Base-by-base conservation (phyloP, 1,284 basidiomycete species). In the Melampsora americana region DNA sequence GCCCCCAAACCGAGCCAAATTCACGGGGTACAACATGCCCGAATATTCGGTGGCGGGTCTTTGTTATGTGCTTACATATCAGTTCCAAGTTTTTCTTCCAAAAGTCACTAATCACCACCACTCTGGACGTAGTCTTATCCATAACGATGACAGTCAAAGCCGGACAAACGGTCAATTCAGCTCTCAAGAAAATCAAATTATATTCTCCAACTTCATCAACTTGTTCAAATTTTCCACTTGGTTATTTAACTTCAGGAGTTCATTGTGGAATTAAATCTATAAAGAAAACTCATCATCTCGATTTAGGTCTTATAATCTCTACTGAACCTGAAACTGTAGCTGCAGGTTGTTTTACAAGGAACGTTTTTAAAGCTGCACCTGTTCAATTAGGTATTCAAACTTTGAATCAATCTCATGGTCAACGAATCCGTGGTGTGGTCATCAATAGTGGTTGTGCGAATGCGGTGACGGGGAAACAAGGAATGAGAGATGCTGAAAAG, bases 391-490 rank as follows among this genome's bases (percentile, higher is more conserved):
- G 32, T 20, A 66, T 72, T 62, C 30, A 53, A 12, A 64, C 14
- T 2, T 84, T 91, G 48, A 91, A 97, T 60, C 91, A 90, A 0
- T 87, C 90, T 75, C 86, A 92, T 50, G 87, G 96, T 16, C 85
- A 98, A 39, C 84, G 86, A 18, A 92, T 90, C 0, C 85, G 90
- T 20, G 92, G 89, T 0, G 83, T 99, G 20, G 90, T 99, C 78
- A 90, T 97, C 74, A 99, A 98, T 85, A 92, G 91, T 79, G 95
- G 96, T 0, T 97, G 95, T 83, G 96, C 95, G 5, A 95, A 94
- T 82, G 92, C 92, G 12, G 92, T 95, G 35, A 97, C 95, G 0
- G 95, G 95, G 11, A 88, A 88, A 78, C 88, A 93, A 80, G 96
- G 95, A 0, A 83, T 92, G 79, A 88, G 91, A 72, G 90, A 99